Conservation (phyloP, 768 basidiomycete species). For the Gyrodon lividus region DNA sequence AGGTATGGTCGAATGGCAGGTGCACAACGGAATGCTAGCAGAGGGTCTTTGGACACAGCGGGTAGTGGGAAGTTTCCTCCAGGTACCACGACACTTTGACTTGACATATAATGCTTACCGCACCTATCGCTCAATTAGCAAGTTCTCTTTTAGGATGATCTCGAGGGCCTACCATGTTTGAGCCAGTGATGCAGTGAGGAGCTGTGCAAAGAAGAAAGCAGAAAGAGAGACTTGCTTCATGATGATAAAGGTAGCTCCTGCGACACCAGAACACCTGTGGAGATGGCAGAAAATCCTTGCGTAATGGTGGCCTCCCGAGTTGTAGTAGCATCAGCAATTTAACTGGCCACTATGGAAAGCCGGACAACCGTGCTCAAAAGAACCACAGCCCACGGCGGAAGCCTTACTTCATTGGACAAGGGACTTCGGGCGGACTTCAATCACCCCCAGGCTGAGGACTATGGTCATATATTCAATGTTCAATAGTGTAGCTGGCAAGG, state of each 20-base stretch:
- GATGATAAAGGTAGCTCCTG: background rate
- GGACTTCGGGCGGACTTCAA: too few species aligned
- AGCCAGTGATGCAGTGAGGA: slow-evolving; percentile 18
- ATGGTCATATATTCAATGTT: too few species aligned
- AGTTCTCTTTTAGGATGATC: too few species aligned
- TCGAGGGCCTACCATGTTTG: slow-evolving; percentile 28
- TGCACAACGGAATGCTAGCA: slow-evolving; percentile 57
- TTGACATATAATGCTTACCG: slow-evolving; percentile 53
- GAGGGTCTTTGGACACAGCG: slow-evolving; percentile 36
- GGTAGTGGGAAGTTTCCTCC: slow-evolving; percentile 51
- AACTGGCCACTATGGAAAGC: too few species aligned
- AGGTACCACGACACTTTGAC: slow-evolving; percentile 41
- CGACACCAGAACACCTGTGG: background rate
- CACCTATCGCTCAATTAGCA: slow-evolving; percentile 39
- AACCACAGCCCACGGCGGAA: too few species aligned
- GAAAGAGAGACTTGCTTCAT: slow-evolving; percentile 15
- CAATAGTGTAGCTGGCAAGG: too few species aligned
- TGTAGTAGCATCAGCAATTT: slow-evolving; percentile 1
- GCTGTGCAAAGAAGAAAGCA: slow-evolving; percentile 6
- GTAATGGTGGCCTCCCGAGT: background rate
- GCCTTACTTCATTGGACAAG: too few species aligned
- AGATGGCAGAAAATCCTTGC: background rate
- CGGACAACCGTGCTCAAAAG: too few species aligned
- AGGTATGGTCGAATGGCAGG: slow-evolving; percentile 62
- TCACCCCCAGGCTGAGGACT: too few species aligned